Percentiles rank a stretch among this genome's conserved stretches.
Conservation (phyloP, 768 basidiomycete species). For the Trametes elegans region DNA sequence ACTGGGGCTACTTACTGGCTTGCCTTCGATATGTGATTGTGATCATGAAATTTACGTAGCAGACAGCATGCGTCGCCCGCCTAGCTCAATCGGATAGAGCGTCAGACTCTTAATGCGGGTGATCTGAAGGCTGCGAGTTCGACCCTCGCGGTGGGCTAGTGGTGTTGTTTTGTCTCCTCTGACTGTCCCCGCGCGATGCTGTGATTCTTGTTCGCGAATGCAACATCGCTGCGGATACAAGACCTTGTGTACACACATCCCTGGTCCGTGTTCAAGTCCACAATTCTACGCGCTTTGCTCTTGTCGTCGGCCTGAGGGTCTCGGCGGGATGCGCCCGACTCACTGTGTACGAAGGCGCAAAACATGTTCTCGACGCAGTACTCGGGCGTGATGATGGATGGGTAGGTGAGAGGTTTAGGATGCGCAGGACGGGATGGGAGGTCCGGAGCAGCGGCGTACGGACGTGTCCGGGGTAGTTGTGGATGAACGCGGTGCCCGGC, state of each 20-base stretch:
- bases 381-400: conserved; percentile 3
- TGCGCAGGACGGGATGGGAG: neutral
- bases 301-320: conserved; percentile 19
- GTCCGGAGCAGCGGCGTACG: conserved; percentile 27
- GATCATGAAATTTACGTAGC: no score
- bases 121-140: conserved; percentile 66
- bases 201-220: no score
- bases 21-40: no score
- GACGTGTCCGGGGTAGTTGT: conserved; percentile 42
- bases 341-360: conserved; percentile 15
- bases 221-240: no score
- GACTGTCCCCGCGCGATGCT: no score
- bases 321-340: conserved; percentile 3
- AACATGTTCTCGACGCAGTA: conserved; percentile 22
- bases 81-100: conserved; percentile 33
- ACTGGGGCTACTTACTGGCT: neutral
- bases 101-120: conserved; percentile 57
- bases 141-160: conserved; percentile 64
- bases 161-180: no score
- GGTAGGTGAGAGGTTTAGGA: conserved; percentile 8
- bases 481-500: conserved; percentile 42
- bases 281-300: conserved; percentile 8
- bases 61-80: no score
- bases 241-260: no score
- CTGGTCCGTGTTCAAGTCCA: no score